Evolutionary conservation across 108 stramenopile species (phyloP).

Genomic region (Stephanodiscus minutulus): DNA sequence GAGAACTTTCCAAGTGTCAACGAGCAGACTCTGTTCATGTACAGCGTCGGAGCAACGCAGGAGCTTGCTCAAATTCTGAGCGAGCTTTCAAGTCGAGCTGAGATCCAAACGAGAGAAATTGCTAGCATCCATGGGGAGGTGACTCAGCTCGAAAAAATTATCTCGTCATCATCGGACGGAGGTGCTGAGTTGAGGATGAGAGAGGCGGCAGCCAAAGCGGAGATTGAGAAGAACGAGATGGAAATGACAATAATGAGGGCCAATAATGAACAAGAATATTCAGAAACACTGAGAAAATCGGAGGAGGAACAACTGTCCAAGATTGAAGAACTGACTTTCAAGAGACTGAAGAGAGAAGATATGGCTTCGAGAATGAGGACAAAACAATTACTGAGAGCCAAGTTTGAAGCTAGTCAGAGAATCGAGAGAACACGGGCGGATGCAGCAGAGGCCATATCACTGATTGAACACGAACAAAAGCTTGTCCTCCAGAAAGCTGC

Average conservation of each 20-base stretch:
- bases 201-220: slow-evolving; percentile 51
- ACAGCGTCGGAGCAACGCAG: slow-evolving; percentile 71
- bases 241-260: slow-evolving; percentile 53
- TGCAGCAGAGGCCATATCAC: slow-evolving; percentile 38
- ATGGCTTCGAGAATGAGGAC: slow-evolving; percentile 43
- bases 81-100: slow-evolving; percentile 34
- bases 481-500: slow-evolving; percentile 40
- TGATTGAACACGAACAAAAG: slow-evolving; percentile 33
- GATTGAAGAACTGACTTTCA: slow-evolving; percentile 47
- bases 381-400: slow-evolving; percentile 43
- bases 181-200: slow-evolving; percentile 53
- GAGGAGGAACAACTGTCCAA: slow-evolving; percentile 42
- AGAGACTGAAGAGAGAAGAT: slow-evolving; percentile 53
- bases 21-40: slow-evolving; percentile 65
- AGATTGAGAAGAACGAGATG: slow-evolving; percentile 39
- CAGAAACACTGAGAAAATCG: slow-evolving; percentile 34
- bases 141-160: slow-evolving; percentile 39
- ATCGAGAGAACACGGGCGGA: slow-evolving; percentile 39
- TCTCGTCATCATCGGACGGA: slow-evolving; percentile 40
- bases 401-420: slow-evolving; percentile 54
- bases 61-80: slow-evolving; percentile 51
- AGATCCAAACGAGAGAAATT: slow-evolving; percentile 43
- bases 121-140: slow-evolving; percentile 41
- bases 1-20: slow-evolving; percentile 66
- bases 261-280: slow-evolving; percentile 53